Conservation (phyloP, 2,329 filamentous ascomycete species). For the Aspergillus unguis region DNA sequence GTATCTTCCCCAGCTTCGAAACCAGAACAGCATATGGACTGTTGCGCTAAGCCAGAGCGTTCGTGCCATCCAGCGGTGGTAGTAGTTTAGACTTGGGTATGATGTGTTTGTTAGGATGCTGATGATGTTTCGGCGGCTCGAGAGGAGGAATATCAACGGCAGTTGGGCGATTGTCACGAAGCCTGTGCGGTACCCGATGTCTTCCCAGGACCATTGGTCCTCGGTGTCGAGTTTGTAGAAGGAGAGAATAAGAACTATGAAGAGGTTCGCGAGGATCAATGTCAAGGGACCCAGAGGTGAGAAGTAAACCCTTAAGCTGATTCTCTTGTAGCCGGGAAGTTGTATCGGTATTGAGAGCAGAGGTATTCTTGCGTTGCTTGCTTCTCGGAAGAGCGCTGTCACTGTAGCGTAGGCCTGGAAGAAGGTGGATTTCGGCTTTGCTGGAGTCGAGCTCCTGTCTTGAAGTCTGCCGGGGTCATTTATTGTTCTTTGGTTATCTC, state of each 20-base stretch:
- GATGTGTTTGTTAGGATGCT: constrained; percentile 47
- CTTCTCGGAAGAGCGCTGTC: constrained; percentile 54
- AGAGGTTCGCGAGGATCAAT: constrained; percentile 43
- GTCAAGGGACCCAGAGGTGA: constrained; percentile 39
- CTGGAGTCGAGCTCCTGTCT: constrained; percentile 43
- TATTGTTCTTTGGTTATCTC: neutral
- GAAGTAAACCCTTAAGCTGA: constrained; percentile 22
- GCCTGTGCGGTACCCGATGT: constrained; percentile 55
- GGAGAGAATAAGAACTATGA: constrained; percentile 52
- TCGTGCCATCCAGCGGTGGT: constrained; percentile 52
- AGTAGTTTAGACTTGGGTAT: constrained; percentile 52
- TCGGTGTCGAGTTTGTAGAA: constrained; percentile 54
- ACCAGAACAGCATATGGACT: constrained; percentile 55
- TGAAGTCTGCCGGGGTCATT: constrained; percentile 41
- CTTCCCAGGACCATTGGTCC: constrained; percentile 52
- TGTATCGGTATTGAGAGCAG: constrained; percentile 34
- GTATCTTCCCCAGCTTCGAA: constrained; percentile 51
- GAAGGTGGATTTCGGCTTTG: constrained; percentile 53
- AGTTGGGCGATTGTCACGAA: constrained; percentile 53
- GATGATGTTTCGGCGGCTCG: constrained; percentile 55
- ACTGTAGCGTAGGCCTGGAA: constrained; percentile 50
- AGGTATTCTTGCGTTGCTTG: constrained; percentile 45
- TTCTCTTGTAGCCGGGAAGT: constrained; percentile 6
- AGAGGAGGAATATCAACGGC: constrained; percentile 55
- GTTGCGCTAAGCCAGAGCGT: constrained; percentile 52